Percentiles rank a stretch among this genome's conserved stretches.
These are phyloP conservation scores for Litsea cubeba DNA, from an alignment of 164 flowering plant genomes.

Conservation along the genomic window DNA sequence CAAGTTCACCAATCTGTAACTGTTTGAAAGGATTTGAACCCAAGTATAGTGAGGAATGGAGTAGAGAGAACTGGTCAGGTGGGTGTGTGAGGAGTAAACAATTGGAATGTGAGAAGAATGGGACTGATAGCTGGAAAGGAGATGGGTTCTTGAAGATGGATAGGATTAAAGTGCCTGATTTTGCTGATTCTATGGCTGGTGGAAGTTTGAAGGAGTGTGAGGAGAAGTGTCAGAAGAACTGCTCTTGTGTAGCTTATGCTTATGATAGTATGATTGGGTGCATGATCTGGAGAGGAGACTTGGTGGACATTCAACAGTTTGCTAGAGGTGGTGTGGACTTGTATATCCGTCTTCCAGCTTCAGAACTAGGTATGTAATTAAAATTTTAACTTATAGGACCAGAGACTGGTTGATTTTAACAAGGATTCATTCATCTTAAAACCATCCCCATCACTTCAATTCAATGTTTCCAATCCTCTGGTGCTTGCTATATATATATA, in stretches of 20 bases:
- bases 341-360: not conserved
- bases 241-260: slow-evolving; percentile 12
- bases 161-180: slow-evolving; percentile 11
- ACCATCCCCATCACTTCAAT: no score
- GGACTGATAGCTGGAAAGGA: not conserved
- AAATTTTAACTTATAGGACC: no score
- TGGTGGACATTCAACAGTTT: slow-evolving; percentile 1
- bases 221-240: slow-evolving; percentile 10
- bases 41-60: slow-evolving; percentile 5
- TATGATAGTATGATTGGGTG: not conserved
- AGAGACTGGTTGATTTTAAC: no score
- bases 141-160: slow-evolving; percentile 4
- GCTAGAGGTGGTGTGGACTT: not conserved
- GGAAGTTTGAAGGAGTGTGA: not conserved
- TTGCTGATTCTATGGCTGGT: not conserved
- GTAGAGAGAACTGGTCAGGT: slow-evolving; percentile 11
- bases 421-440: no score
- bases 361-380: not conserved
- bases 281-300: not conserved
- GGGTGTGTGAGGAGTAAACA: slow-evolving; percentile 17
- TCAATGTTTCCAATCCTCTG: no score
- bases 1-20: slow-evolving; percentile 5
- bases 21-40: slow-evolving; percentile 17
- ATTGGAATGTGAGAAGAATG: slow-evolving; percentile 13
- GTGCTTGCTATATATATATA: no score